Conservation (phyloP, 352 stramenopile species). For the Phytophthora hybrid region DNA sequence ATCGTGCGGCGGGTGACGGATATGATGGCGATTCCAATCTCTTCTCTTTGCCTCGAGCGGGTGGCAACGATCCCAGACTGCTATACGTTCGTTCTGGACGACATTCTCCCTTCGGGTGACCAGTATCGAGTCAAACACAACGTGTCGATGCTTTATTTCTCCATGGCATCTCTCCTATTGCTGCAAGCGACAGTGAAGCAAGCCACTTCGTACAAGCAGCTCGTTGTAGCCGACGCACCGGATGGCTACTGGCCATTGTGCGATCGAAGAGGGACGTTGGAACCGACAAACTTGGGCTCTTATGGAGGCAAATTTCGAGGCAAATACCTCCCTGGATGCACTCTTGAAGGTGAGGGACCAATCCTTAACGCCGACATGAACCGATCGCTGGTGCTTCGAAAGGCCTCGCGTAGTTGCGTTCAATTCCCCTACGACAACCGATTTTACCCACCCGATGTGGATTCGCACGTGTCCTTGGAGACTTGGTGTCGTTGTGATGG, state of each 20-base stretch:
- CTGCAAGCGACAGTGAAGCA: slow-evolving; percentile 80
- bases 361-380: slow-evolving; percentile 89
- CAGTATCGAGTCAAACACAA: slow-evolving; percentile 85
- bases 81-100: slow-evolving; percentile 83
- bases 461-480: slow-evolving; percentile 74
- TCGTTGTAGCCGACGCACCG: slow-evolving; percentile 72
- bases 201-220: slow-evolving; percentile 81
- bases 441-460: slow-evolving; percentile 50
- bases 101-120: slow-evolving; percentile 52
- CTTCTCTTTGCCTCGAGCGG: slow-evolving; percentile 45
- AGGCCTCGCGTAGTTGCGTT: slow-evolving; percentile 66
- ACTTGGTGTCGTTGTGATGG: slow-evolving; percentile 79
- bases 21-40: slow-evolving; percentile 73
- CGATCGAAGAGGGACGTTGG: slow-evolving; percentile 76
- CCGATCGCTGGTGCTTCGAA: slow-evolving; percentile 67
- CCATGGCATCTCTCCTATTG: slow-evolving; percentile 86
- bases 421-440: slow-evolving; percentile 50
- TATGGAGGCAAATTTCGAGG: slow-evolving; percentile 57
- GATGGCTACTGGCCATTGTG: slow-evolving; percentile 90
- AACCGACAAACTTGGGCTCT: slow-evolving; percentile 76
- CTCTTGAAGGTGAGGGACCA: slow-evolving; percentile 76
- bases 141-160: slow-evolving; percentile 87
- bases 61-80: slow-evolving; percentile 61
- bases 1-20: slow-evolving; percentile 60
- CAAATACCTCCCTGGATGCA: slow-evolving; percentile 67